Conservation (phyloP, 2,329 filamentous ascomycete species). For the Trichoderma asperellum region DNA sequence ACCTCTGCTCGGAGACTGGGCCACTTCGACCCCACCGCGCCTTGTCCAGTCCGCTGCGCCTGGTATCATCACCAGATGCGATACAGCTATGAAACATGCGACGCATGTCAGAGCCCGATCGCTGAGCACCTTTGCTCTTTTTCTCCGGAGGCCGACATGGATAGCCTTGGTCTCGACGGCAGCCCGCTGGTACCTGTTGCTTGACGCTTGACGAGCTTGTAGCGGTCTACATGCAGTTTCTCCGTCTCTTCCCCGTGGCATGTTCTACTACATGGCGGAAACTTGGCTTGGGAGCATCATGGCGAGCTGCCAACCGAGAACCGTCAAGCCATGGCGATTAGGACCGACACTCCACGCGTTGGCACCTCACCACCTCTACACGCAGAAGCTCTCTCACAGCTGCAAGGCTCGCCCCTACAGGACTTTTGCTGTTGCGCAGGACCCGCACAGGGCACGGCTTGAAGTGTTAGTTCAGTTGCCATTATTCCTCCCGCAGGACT, state of each 20-base stretch:
- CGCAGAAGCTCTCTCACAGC: background rate
- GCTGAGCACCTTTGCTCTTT: constrained; percentile 11
- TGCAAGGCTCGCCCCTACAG: constrained; percentile 7
- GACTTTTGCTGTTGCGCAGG: background rate
- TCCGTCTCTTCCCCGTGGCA: background rate
- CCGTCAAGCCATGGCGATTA: background rate
- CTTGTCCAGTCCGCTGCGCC: background rate
- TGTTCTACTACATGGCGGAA: background rate
- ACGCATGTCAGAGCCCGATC: constrained; percentile 27
- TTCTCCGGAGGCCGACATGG: constrained; percentile 14
- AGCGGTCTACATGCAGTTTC: background rate
- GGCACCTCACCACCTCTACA: constrained; percentile 18
- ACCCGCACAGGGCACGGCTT: constrained; percentile 1
- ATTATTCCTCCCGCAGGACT: constrained; percentile 23
- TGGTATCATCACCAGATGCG: constrained; percentile 22
- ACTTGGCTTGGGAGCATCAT: background rate
- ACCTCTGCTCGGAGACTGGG: constrained; percentile 1
- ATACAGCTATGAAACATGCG: constrained; percentile 29
- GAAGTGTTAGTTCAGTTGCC: background rate
- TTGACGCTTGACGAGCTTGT: background rate
- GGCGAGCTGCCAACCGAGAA: constrained; percentile 14
- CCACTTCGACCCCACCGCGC: constrained; percentile 15
- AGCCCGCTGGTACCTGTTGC: background rate
- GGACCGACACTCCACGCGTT: constrained; percentile 15
- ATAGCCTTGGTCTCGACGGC: background rate